Conservation (phyloP, 2,329 filamentous ascomycete species). For the Stachybotrys chlorohalonatus region DNA sequence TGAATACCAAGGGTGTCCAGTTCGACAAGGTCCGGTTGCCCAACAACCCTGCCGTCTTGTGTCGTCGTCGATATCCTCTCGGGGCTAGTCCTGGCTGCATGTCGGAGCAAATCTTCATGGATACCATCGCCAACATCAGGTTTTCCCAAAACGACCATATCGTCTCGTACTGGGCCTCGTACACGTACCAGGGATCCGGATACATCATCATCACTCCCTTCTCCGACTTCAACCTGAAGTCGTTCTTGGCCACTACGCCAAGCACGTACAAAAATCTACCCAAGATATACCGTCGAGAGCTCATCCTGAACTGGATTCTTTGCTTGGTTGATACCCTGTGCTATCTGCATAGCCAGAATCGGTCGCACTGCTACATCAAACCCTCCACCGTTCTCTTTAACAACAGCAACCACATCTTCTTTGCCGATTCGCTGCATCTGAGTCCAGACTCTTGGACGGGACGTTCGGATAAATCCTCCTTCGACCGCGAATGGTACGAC, state of each 20-base stretch:
- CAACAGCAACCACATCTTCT: constrained; percentile 55
- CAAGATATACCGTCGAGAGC: constrained; percentile 48
- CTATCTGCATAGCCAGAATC: constrained; percentile 55
- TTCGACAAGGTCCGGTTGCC: constrained; percentile 56
- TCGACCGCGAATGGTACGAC: constrained; percentile 62
- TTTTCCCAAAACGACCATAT: constrained; percentile 58
- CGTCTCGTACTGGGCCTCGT: constrained; percentile 62
- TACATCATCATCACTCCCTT: constrained; percentile 61
- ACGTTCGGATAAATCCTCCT: constrained; percentile 35
- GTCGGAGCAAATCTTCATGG: constrained; percentile 45
- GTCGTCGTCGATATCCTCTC: constrained; percentile 48
- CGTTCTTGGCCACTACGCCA: constrained; percentile 56
- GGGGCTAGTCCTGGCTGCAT: constrained; percentile 33
- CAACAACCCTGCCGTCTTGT: constrained; percentile 45
- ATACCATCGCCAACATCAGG: constrained; percentile 50
- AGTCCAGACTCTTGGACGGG: constrained; percentile 31
- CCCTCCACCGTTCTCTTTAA: constrained; percentile 63
- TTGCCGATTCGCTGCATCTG: constrained; percentile 51
- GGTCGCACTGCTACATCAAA: constrained; percentile 59
- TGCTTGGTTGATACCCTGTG: constrained; percentile 62
- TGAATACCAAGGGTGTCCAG: constrained; percentile 23
- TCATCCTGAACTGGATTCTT: constrained; percentile 66
- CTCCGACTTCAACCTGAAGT: constrained; percentile 56
- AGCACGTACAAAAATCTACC: constrained; percentile 51
- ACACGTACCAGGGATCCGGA: constrained; percentile 52